phyloP scores from a whole-genome alignment of 163 green algal species.

The Scenedesmus sp. region DNA sequence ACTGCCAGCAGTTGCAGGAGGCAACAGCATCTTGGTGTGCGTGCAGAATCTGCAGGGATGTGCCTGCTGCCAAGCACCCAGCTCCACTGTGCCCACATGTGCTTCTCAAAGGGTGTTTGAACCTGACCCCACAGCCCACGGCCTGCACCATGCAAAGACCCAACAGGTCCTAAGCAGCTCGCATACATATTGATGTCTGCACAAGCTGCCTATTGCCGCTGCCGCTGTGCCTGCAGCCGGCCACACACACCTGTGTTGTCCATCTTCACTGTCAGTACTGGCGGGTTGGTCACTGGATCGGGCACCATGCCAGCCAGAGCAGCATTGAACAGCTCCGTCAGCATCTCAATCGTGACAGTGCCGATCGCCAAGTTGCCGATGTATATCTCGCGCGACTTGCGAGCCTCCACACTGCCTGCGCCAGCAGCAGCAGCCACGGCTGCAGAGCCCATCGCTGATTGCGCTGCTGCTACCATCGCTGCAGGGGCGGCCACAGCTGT shows the following conservation, averaged over 20 bases:
- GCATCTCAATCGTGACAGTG: conserved; percentile 76
- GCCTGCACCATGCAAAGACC: too few relatives aligned
- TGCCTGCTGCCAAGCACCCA: too few relatives aligned
- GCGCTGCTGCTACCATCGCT: neutral
- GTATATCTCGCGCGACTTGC: conserved; percentile 48
- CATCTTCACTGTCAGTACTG: conserved; percentile 80
- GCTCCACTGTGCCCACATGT: too few relatives aligned
- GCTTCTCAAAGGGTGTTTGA: too few relatives aligned
- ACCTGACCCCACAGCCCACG: too few relatives aligned
- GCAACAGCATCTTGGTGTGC: too few relatives aligned
- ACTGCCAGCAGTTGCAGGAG: too few relatives aligned
- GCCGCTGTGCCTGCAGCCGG: neutral
- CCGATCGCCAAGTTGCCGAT: conserved; percentile 49
- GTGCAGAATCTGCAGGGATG: too few relatives aligned
- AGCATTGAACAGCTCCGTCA: conserved; percentile 90
- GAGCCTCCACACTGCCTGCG: neutral
- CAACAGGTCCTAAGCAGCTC: too few relatives aligned
- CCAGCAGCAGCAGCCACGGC: neutral
- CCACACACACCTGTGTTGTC: conserved; percentile 62
- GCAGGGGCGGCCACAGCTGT: neutral
- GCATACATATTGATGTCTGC: neutral
- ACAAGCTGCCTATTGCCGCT: neutral
- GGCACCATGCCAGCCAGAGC: conserved; percentile 80
- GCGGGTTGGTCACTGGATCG: conserved; percentile 81
- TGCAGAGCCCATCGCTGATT: neutral